These are phyloP conservation scores for Primulina eburnea DNA, from an alignment of 257 asterid species.

Conservation along the genomic window DNA sequence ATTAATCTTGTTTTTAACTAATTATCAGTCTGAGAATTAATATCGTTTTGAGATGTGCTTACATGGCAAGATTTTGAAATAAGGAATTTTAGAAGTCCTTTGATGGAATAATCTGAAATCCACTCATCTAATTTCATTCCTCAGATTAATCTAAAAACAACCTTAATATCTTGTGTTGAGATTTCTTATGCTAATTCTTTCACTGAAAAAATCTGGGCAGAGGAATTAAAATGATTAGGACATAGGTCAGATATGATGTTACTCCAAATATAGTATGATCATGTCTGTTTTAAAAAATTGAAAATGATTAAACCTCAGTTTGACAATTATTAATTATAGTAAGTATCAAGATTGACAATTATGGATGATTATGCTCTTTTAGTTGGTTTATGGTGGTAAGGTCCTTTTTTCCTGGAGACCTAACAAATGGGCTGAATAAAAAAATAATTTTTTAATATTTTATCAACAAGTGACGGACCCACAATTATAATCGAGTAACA, in stretches of 20 bases:
- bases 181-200: neutral
- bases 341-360: no score
- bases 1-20: no score
- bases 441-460: no score
- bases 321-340: neutral
- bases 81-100: neutral
- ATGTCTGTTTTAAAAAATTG: neutral
- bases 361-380: neutral
- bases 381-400: neutral
- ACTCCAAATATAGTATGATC: neutral
- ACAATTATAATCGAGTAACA: neutral
- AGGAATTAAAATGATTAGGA: conserved; percentile 8
- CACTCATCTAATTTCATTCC: neutral
- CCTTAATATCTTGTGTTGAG: neutral
- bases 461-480: neutral
- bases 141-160: no score
- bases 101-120: neutral
- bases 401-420: neutral
- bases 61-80: neutral
- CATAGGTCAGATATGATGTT: neutral
- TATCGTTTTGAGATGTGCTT: neutral
- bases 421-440: no score
- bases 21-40: no score
- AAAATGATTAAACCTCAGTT: neutral
- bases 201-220: neutral